Evolutionary conservation across 768 basidiomycete species (phyloP).

Genomic region (Mycena rebaudengoi): DNA sequence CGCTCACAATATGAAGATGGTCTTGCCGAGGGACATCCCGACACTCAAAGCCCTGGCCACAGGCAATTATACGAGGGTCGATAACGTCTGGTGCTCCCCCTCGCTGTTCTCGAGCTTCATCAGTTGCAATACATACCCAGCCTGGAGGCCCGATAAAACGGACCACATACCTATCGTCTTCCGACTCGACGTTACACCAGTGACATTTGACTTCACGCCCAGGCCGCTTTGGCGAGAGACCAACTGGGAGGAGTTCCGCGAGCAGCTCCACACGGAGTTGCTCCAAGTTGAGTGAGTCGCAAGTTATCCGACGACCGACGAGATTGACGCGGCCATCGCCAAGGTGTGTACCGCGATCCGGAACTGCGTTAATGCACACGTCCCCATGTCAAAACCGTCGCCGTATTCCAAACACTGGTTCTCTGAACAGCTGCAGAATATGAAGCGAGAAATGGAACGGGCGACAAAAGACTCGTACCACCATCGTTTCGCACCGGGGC

Average conservation of each 20-base stretch:
- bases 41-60: slow-evolving; percentile 41
- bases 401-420: slow-evolving; percentile 45
- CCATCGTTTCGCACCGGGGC: slow-evolving; percentile 13
- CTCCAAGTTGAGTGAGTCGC: neutral
- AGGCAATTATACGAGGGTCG: slow-evolving; percentile 45
- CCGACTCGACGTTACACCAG: slow-evolving; percentile 30
- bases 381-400: slow-evolving; percentile 27
- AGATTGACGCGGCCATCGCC: neutral
- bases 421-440: slow-evolving; percentile 34
- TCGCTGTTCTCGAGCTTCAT: slow-evolving; percentile 28
- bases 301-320: neutral
- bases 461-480: slow-evolving; percentile 14
- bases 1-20: slow-evolving; percentile 41
- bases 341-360: slow-evolving; percentile 26
- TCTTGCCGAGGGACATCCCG: slow-evolving; percentile 40
- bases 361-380: slow-evolving; percentile 20
- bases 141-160: slow-evolving; percentile 29
- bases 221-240: slow-evolving; percentile 35
- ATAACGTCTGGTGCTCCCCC: slow-evolving; percentile 51
- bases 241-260: slow-evolving; percentile 41
- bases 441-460: slow-evolving; percentile 24
- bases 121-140: slow-evolving; percentile 35
- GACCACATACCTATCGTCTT: slow-evolving; percentile 53
- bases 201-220: neutral
- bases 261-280: slow-evolving; percentile 17